These are phyloP conservation scores for Ceratobasidium sp. DNA, from an alignment of 1,284 basidiomycete species.

Conservation along the genomic window DNA sequence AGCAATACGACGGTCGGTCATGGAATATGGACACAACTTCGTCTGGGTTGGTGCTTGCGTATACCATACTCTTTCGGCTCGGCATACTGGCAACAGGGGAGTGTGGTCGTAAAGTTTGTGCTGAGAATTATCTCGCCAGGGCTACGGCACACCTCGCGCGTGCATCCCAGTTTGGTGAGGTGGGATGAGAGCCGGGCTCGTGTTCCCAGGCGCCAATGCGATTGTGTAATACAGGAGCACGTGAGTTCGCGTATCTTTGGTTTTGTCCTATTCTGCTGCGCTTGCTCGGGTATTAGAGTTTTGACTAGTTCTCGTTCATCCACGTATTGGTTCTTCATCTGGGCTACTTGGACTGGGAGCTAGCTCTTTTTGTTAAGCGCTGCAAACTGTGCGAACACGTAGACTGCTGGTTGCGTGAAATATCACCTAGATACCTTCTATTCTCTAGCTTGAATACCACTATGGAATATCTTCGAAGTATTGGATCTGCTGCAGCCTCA, in stretches of 20 bases:
- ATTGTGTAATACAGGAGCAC: conserved; percentile 20
- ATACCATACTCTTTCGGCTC: conserved; percentile 30
- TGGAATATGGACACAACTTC: conserved; percentile 41
- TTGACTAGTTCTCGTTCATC: neutral
- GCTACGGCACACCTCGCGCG: neutral
- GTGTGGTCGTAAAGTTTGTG: neutral
- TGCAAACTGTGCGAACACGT: conserved; percentile 29
- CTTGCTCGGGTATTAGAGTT: neutral
- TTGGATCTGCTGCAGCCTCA: conserved; percentile 89
- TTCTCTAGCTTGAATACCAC: neutral
- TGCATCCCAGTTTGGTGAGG: conserved; percentile 22
- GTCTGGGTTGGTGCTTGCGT: conserved; percentile 35
- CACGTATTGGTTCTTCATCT: conserved; percentile 2
- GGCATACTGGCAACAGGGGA: conserved; percentile 8
- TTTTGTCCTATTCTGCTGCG: neutral
- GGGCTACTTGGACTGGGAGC: neutral
- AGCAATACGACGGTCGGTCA: conserved; percentile 36
- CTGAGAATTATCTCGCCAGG: neutral
- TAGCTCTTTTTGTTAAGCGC: neutral
- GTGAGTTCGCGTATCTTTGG: conserved; percentile 3
- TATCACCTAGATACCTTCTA: neutral
- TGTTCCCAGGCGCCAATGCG: conserved; percentile 19
- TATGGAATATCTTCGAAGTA: conserved; percentile 87
- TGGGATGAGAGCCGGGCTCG: conserved; percentile 31
- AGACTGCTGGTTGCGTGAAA: conserved; percentile 15